Percentiles rank a stretch among this genome's conserved stretches.
Conservation (phyloP, 139 green algal genomes). For the Tetradesmus obliquus region DNA sequence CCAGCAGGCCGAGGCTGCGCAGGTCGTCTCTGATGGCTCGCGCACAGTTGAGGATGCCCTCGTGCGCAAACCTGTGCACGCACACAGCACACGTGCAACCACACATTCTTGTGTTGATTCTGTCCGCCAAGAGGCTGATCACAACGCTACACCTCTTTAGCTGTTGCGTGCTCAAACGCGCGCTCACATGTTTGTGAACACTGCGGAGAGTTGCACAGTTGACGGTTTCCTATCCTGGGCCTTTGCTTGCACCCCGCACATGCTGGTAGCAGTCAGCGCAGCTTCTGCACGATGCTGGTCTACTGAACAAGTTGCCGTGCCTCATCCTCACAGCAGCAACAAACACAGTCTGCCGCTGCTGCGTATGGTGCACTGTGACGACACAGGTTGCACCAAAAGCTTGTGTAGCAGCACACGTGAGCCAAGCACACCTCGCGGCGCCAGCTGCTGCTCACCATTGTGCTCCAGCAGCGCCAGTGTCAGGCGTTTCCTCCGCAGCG, state of each 20-base stretch:
- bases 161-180: background rate
- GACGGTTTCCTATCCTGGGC: too few relatives aligned
- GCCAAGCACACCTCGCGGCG: too few relatives aligned
- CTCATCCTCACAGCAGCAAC: background rate
- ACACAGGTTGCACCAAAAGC: too few relatives aligned
- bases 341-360: background rate
- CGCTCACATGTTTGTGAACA: background rate
- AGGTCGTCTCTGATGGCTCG: constrained; percentile 40
- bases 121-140: background rate
- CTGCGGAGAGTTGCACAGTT: too few relatives aligned
- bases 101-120: background rate
- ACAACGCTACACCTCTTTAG: background rate
- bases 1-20: constrained; percentile 23
- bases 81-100: background rate
- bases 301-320: too few relatives aligned
- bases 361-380: too few relatives aligned
- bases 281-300: too few relatives aligned
- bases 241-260: too few relatives aligned
- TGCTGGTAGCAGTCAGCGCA: too few relatives aligned
- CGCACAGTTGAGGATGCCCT: constrained; percentile 48
- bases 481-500: constrained; percentile 20
- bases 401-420: too few relatives aligned
- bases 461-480: constrained; percentile 35
- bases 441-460: constrained; percentile 28
- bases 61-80: constrained; percentile 48